Evolutionary conservation across 2,329 filamentous ascomycete species (phyloP).

Genomic region (Penicillium sumatraense): DNA sequence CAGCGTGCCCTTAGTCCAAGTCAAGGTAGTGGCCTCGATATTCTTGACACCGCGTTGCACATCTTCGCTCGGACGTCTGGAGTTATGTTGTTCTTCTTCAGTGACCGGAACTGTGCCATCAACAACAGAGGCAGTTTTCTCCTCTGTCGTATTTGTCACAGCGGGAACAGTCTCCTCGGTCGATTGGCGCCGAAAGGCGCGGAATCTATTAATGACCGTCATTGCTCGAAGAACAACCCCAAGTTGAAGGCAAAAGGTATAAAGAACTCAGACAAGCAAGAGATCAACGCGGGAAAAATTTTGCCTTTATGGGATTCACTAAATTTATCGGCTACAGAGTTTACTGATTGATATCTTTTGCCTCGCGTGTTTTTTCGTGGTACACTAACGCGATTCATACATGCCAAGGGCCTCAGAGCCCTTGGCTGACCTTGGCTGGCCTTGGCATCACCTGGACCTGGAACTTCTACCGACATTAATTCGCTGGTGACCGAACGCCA

Average conservation of each 20-base stretch:
- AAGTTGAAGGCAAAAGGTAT: not conserved
- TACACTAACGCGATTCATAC: constrained; percentile 1
- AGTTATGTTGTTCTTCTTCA: not conserved
- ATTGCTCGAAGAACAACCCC: not conserved
- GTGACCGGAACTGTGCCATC: not conserved
- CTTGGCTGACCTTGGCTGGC: not conserved
- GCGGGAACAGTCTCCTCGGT: constrained; percentile 1
- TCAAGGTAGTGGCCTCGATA: constrained; percentile 51
- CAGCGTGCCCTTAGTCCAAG: constrained; percentile 45
- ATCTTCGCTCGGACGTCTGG: constrained; percentile 16
- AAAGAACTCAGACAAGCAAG: not conserved
- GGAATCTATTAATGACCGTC: constrained; percentile 6
- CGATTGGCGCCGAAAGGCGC: constrained; percentile 6
- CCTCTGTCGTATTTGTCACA: not conserved
- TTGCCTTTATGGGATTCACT: constrained; percentile 6
- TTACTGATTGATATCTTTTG: constrained; percentile 14
- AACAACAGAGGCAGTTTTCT: not conserved
- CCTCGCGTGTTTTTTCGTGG: not conserved
- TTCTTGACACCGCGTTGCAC: constrained; percentile 51
- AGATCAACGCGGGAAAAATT: constrained; percentile 3
- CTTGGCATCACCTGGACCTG: constrained; percentile 1
- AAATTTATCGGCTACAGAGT: not conserved
- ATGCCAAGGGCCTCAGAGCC: constrained; percentile 1
- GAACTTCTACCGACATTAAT: not conserved
- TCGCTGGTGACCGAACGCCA: not conserved